Evolutionary conservation across 768 basidiomycete species (phyloP), one percentile per base, ranked within the genome.

Genomic region (Tulasnella sp.): DNA sequence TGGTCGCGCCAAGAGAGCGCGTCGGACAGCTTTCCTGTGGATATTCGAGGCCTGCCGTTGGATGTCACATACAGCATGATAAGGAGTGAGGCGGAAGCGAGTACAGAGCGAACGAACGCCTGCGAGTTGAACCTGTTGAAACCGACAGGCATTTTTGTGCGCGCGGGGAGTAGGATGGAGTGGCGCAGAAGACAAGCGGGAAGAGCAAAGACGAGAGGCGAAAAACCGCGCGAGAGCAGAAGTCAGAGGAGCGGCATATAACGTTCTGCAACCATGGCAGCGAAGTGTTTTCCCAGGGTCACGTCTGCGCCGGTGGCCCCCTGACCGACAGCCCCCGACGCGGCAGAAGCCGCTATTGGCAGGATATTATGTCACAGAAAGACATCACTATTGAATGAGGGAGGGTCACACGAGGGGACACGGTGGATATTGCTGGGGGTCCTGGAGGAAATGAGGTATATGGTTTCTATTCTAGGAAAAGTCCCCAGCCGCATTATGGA

Each of bases 21-120:
- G 4, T 37, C 18, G 42, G 40, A 76, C 31, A 76, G 40, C 64
- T 69, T 37, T 37, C 64, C 64, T 69, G 64, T 18, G 31, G 64
- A 69, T 28, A 75, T 48, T 24, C 74, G 74, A 24, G 12, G 6
- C 40, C 24, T 31, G 24, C 31, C 31, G 40, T 22, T 40, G 24
- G 74, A 75, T 42, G 46, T 28, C 12, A 75, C 74, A 48, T 75
- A 75, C 12, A 75, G 40, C 74, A 75, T 37, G 41, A 75, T 75
- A 37, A 75, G 74, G 22, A 75, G 46, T 22, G 74, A 75, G 74
- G 46, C 46, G 34, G 41, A 42, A 9, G 74, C 74, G 9, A 75
- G 8, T 41, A 75, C 41, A 24, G 46, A 34, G 46, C 74, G 74
- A 42, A 75, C 22, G 41, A 75, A 48, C 14, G 74, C 40, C 40